Evolutionary conservation across 148 eudicot species (phyloP).

Genomic region (Vaccinium vitisidaea): DNA sequence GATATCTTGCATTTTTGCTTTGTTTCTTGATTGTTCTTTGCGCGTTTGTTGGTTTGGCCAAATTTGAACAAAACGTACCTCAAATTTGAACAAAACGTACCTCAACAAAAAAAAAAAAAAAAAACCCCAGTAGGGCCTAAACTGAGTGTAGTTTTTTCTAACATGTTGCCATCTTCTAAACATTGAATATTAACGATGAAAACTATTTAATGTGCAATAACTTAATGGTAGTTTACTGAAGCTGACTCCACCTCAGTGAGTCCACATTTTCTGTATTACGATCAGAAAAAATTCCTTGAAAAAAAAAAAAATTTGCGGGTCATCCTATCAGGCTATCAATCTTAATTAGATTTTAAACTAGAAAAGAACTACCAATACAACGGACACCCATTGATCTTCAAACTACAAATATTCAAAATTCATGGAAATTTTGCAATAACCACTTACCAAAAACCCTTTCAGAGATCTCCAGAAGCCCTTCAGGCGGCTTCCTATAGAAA

Average conservation of each 20-base stretch:
- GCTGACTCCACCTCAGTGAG: not conserved
- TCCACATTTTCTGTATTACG: not conserved
- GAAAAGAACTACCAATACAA: not conserved
- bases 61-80: no score
- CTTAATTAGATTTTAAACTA: not conserved
- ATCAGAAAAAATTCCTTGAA: no score
- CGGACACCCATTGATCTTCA: not conserved
- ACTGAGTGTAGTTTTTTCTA: not conserved
- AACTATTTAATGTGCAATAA: not conserved
- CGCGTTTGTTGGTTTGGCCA: no score
- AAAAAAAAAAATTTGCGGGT: not conserved
- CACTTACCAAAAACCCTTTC: conserved; percentile 86
- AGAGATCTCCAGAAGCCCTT: conserved; percentile 83
- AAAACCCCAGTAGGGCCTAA: not conserved
- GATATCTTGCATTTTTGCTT: no score
- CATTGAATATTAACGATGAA: not conserved
- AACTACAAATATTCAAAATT: not conserved
- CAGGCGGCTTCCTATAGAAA: conserved; percentile 85
- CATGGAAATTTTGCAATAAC: not conserved
- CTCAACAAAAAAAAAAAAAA: no score
- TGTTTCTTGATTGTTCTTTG: no score
- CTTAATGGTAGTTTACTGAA: not conserved
- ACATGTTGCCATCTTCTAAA: not conserved
- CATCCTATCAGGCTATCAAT: not conserved
- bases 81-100: no score